Base-by-base conservation (phyloP, 805 yeast genomes). In the Lipomyces starkeyi region DNA sequence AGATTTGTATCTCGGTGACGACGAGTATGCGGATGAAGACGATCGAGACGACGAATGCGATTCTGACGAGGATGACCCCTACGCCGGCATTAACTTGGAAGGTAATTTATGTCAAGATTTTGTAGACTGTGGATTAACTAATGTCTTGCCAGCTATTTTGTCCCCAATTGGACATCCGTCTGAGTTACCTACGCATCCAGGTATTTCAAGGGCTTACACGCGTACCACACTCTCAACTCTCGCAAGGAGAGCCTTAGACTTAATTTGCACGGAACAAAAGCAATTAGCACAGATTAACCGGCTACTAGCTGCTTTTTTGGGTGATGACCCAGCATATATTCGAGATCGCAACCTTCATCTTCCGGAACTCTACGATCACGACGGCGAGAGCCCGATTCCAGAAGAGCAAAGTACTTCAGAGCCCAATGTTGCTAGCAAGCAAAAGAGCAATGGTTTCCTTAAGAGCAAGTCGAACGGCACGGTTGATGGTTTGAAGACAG, bases 101-200 rank as follows among this genome's bases (percentile, higher is more conserved):
- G 81, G 74, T 71, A 52, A 25, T 68, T 35, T 27, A 25, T 58
- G 14, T 20, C 20, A n/a, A 34, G 25, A 4, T 11, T 17, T 17
- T 43, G 32, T 22, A 64, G 17, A 25, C 20, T 47, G 9, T 40
- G 40, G n/a, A 13, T 17, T 37, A 4, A 72, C 80, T 61, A 14
- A 59, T 43, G 7, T 82, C 20, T 13, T 7, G 11, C 7, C 53
- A 72, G 79, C 87, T 57, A 81, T 93, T 22, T 80, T 95, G 68
- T 86, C 89, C 4, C 97, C 98, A 0, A 86, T 95, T 14, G 82
- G 86, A 8, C 90, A 91, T 66, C 95, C 97, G 0, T 83, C 91
- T 2, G 97, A 95, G 73, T 79, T 94, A 1, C 85, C 90, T 0
- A 82, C 83, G 2, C 93, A 91, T 74, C 89, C 88, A 14, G 86